These are phyloP conservation scores for Cicer judaicum DNA, from an alignment of 306 rosid genomes.

Conservation along the genomic window DNA sequence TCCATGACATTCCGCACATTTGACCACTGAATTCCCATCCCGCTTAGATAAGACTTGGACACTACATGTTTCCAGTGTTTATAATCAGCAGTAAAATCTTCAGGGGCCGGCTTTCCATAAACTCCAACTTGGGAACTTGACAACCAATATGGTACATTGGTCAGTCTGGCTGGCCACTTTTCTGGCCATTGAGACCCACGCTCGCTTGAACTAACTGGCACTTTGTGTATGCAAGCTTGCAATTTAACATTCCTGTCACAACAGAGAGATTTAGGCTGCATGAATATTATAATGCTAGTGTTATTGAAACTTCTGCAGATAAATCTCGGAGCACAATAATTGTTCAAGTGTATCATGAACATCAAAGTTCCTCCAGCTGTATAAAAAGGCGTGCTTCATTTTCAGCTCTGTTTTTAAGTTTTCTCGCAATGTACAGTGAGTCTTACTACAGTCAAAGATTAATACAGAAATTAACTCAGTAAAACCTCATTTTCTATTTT, in stretches of 20 bases:
- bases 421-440: background rate
- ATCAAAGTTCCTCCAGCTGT: constrained; percentile 3
- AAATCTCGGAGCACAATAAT: background rate
- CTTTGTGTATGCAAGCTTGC: constrained; percentile 92
- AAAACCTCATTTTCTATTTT: background rate
- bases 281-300: constrained; percentile 23
- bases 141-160: constrained; percentile 88
- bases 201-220: constrained; percentile 59
- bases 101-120: constrained; percentile 95
- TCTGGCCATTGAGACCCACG: constrained; percentile 93
- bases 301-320: constrained; percentile 3
- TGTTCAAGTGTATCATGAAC: constrained; percentile 27
- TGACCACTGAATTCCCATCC: constrained; percentile 91
- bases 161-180: constrained; percentile 86
- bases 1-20: constrained; percentile 95
- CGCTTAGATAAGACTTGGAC: constrained; percentile 72
- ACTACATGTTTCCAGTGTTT: constrained; percentile 90
- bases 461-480: constrained; percentile 28
- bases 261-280: constrained; percentile 41
- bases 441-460: background rate
- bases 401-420: constrained; percentile 11
- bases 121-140: constrained; percentile 86
- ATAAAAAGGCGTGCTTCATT: constrained; percentile 19
- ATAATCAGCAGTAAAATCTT: constrained; percentile 81
- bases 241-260: constrained; percentile 76